Conservation (phyloP, 164 flowering plant species). For the Nelumbo lutea region DNA sequence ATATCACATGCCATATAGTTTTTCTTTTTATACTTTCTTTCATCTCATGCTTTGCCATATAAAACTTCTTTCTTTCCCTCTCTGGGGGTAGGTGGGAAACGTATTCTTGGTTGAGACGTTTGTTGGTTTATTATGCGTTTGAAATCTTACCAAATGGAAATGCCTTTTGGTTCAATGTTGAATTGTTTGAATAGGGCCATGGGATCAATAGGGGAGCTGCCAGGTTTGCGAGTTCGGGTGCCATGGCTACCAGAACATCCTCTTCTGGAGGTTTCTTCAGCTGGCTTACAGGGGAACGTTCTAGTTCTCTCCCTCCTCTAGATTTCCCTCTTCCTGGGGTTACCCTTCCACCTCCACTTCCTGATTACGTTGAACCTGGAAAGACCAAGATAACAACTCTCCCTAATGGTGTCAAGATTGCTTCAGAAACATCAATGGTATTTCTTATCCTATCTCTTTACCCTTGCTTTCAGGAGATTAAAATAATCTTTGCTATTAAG, state of each 20-base stretch:
- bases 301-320: constrained; percentile 50
- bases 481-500: not conserved
- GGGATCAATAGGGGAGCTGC: constrained; percentile 18
- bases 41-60: no score
- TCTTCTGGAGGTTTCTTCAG: constrained; percentile 62
- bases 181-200: constrained; percentile 29
- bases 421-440: constrained; percentile 80
- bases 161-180: not conserved
- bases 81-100: not conserved
- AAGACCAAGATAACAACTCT: constrained; percentile 80
- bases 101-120: not conserved
- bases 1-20: no score
- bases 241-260: constrained; percentile 36
- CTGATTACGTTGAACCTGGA: constrained; percentile 72
- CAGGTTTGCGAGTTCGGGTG: constrained; percentile 56
- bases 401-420: constrained; percentile 78
- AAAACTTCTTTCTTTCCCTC: no score
- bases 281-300: constrained; percentile 66
- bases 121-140: not conserved
- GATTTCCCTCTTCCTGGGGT: constrained; percentile 67
- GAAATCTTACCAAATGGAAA: not conserved
- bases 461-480: not conserved
- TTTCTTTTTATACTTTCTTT: not conserved
- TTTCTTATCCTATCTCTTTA: not conserved
- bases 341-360: constrained; percentile 57